These are phyloP conservation scores for Capronia coronata DNA, from an alignment of 2,329 filamentous ascomycete species.

Conservation along the genomic window DNA sequence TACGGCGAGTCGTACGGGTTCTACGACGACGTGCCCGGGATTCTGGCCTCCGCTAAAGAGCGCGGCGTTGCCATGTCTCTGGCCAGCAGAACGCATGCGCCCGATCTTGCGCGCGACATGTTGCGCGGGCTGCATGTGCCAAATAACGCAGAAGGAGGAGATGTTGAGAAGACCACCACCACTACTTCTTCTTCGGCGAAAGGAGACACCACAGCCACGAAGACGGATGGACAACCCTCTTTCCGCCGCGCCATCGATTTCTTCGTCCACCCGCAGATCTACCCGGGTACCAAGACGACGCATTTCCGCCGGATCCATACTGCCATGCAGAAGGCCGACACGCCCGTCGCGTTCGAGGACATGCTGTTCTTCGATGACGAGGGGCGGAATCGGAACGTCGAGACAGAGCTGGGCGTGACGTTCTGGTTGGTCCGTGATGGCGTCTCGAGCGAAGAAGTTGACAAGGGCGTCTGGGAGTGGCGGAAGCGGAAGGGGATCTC, in stretches of 20 bases:
- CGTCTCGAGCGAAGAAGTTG: conserved; percentile 68
- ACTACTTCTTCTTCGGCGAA: conserved; percentile 52
- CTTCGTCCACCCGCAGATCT: conserved; percentile 56
- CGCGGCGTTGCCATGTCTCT: conserved; percentile 58
- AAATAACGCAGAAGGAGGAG: conserved; percentile 34
- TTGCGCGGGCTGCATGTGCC: conserved; percentile 65
- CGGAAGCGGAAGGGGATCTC: conserved; percentile 59
- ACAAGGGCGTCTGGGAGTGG: conserved; percentile 75
- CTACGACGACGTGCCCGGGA: conserved; percentile 61
- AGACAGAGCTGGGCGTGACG: conserved; percentile 65
- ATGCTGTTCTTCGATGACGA: conserved; percentile 98
- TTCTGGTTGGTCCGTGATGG: conserved; percentile 80
- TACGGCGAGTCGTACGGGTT: conserved; percentile 63
- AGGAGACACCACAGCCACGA: no score
- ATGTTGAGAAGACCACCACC: conserved; percentile 38
- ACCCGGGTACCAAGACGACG: conserved; percentile 71
- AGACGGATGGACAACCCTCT: not conserved
- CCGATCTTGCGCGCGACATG: conserved; percentile 73
- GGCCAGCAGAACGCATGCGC: conserved; percentile 73
- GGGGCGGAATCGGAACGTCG: conserved; percentile 74
- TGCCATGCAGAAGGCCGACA: conserved; percentile 16
- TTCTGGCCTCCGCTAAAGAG: conserved; percentile 56
- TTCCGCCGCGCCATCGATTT: conserved; percentile 42
- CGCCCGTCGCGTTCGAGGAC: conserved; percentile 63
- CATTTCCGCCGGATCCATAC: conserved; percentile 72